Evolutionary conservation across 257 asterid species (phyloP).

Genomic region (Jasminum sambac): DNA sequence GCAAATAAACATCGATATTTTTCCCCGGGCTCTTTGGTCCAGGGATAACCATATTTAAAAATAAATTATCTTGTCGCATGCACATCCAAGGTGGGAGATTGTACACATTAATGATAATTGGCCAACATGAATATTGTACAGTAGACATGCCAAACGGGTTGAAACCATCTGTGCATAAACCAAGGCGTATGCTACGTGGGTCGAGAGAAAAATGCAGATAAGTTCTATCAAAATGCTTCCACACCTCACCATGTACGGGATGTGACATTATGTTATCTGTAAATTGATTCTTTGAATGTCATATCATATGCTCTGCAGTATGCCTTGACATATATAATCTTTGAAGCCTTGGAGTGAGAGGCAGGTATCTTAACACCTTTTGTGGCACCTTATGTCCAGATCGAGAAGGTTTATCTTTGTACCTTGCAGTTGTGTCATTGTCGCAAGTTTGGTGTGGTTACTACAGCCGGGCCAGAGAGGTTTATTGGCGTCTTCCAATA

Average conservation of each 20-base stretch:
- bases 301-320: neutral
- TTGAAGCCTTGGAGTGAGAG: neutral
- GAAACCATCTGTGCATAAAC: conserved; percentile 13
- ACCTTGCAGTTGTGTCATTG: neutral
- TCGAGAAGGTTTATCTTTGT: neutral
- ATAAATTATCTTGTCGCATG: neutral
- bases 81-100: neutral
- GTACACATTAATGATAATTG: too few species aligned
- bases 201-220: neutral
- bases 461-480: neutral
- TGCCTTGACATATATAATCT: neutral
- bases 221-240: neutral
- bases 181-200: neutral
- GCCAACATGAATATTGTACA: too few species aligned
- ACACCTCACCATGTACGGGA: too few species aligned
- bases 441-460: neutral
- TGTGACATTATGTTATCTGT: neutral
- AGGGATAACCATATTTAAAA: neutral
- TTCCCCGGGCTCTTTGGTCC: neutral
- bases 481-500: neutral
- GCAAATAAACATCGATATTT: neutral
- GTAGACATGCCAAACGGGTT: neutral
- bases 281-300: neutral
- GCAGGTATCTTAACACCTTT: neutral
- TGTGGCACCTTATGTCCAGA: neutral